These are phyloP conservation scores for Teratosphaeria gauchensis DNA, from an alignment of 2,329 filamentous ascomycete genomes.

Conservation along the genomic window DNA sequence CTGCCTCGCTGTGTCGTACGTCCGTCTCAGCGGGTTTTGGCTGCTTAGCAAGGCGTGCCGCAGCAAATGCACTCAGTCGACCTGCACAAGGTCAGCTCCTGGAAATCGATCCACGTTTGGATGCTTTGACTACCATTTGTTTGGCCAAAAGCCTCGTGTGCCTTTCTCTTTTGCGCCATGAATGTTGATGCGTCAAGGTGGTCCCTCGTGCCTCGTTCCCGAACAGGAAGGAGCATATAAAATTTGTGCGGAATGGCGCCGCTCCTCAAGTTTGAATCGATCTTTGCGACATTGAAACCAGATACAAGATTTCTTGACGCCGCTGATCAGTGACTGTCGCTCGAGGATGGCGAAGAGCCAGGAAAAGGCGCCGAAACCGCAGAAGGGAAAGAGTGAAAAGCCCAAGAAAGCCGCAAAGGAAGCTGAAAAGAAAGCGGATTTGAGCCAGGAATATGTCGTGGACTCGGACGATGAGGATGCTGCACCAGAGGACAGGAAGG, in stretches of 20 bases:
- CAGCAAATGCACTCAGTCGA: constrained; percentile 25
- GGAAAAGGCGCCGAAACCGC: background rate
- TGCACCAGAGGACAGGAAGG: constrained; percentile 23
- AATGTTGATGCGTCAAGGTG: background rate
- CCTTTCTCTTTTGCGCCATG: constrained; percentile 26
- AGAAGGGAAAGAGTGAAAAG: constrained; percentile 41
- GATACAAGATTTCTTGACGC: background rate
- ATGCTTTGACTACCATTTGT: constrained; percentile 3
- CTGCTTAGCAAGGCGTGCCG: constrained; percentile 15
- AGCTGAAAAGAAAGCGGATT: background rate
- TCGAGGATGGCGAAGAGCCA: background rate
- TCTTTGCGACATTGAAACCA: background rate
- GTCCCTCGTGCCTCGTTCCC: background rate
- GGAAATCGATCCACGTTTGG: too few species aligned
- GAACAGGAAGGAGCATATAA: background rate
- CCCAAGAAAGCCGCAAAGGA: constrained; percentile 1
- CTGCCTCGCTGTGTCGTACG: background rate
- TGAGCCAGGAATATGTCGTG: constrained; percentile 7
- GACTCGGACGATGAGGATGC: constrained; percentile 13
- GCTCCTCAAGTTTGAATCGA: background rate
- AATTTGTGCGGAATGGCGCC: background rate
- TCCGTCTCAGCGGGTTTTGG: constrained; percentile 1
- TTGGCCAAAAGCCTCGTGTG: constrained; percentile 24
- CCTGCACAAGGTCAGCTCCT: constrained; percentile 4
- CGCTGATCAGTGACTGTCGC: background rate